Evolutionary conservation across 2,329 filamentous ascomycete species (phyloP).

Genomic region (Aspergillus ustus): DNA sequence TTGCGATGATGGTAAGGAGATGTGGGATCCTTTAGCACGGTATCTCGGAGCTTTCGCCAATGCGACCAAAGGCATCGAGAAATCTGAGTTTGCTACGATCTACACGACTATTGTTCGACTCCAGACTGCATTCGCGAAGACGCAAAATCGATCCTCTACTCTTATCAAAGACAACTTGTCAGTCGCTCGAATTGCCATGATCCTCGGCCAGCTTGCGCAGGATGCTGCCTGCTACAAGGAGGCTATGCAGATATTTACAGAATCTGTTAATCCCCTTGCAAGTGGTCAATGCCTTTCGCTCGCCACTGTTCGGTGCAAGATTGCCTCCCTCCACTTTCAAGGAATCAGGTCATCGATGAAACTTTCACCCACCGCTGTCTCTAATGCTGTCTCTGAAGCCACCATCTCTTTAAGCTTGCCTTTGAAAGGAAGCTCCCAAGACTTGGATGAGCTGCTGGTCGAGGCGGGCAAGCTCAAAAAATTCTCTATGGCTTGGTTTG

Average conservation of each 20-base stretch:
- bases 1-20: slow-evolving; percentile 47
- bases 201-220: slow-evolving; percentile 46
- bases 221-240: slow-evolving; percentile 46
- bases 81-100: slow-evolving; percentile 41
- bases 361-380: slow-evolving; percentile 23
- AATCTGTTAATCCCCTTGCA: slow-evolving; percentile 37
- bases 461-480: slow-evolving; percentile 51
- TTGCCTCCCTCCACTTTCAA: slow-evolving; percentile 44
- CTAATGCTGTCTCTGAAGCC: slow-evolving; percentile 38
- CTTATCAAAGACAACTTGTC: slow-evolving; percentile 29
- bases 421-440: slow-evolving; percentile 44
- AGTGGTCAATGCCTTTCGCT: slow-evolving; percentile 38
- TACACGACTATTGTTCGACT: slow-evolving; percentile 44
- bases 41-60: slow-evolving; percentile 44
- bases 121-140: slow-evolving; percentile 34
- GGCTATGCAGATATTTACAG: slow-evolving; percentile 41
- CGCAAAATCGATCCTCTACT: slow-evolving; percentile 32
- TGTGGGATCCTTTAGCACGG: slow-evolving; percentile 49
- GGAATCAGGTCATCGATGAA: slow-evolving; percentile 30
- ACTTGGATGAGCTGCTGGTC: slow-evolving; percentile 51
- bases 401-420: slow-evolving; percentile 40
- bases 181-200: slow-evolving; percentile 39
- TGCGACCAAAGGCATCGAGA: slow-evolving; percentile 39
- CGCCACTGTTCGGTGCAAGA: slow-evolving; percentile 45
- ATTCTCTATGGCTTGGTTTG: slow-evolving; percentile 42